Percentiles rank a stretch among this genome's conserved stretches.
phyloP scores from a whole-genome alignment of 345 rosid species.

The Sisymbrium irio region DNA sequence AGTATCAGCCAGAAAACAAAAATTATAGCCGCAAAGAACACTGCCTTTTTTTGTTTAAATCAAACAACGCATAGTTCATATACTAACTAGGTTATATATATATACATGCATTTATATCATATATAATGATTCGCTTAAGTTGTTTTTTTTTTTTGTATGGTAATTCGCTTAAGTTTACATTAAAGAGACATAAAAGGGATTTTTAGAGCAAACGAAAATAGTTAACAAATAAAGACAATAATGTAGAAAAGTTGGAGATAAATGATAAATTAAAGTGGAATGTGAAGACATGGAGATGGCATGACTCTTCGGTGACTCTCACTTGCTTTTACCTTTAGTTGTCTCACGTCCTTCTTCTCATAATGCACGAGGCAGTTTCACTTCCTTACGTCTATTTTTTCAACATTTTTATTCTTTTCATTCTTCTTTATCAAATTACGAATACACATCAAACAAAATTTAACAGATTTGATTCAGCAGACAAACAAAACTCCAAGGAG shows the following conservation, averaged over 20 bases:
- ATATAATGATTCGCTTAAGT: background rate
- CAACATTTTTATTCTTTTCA: background rate
- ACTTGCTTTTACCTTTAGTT: constrained; percentile 16
- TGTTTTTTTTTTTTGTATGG: too few species aligned
- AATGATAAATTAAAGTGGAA: constrained; percentile 23
- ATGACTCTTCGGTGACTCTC: constrained; percentile 25
- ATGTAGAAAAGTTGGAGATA: background rate
- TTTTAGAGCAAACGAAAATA: background rate
- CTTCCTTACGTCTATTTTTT: constrained; percentile 15
- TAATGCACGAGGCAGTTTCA: constrained; percentile 41
- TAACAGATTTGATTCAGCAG: background rate
- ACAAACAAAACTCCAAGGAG: background rate
- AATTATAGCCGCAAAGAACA: background rate
- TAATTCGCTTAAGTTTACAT: background rate
- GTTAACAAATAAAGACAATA: background rate
- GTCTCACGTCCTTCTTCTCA: constrained; percentile 29
- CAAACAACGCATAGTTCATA: background rate
- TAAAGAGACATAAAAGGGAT: background rate
- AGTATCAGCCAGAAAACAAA: background rate
- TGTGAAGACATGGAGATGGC: constrained; percentile 32
- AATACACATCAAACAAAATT: background rate
- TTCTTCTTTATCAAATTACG: background rate
- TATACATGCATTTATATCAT: background rate
- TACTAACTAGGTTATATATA: background rate
- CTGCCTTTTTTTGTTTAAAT: background rate